phyloP scores from a whole-genome alignment of 2,329 filamentous ascomycete genomes.

The Ophiobolus disseminans region DNA sequence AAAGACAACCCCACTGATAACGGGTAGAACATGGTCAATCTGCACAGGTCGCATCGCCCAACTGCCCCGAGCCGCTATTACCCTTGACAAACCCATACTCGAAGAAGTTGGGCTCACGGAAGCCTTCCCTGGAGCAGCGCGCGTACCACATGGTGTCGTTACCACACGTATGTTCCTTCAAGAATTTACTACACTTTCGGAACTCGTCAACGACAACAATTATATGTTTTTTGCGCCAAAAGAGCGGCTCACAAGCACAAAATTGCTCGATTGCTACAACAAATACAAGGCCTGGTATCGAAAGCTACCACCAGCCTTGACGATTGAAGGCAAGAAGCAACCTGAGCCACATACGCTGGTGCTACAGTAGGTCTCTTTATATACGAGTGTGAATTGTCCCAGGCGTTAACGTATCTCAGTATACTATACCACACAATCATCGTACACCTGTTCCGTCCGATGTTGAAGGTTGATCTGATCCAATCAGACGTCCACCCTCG shows the following conservation, averaged over 20 bases:
- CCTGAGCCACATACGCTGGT: slow-evolving; percentile 77
- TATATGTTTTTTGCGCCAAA: slow-evolving; percentile 76
- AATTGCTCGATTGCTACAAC: slow-evolving; percentile 69
- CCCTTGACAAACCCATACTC: slow-evolving; percentile 54
- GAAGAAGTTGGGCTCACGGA: slow-evolving; percentile 64
- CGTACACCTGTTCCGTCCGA: slow-evolving; percentile 75
- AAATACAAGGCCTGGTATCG: slow-evolving; percentile 77
- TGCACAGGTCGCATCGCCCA: slow-evolving; percentile 57
- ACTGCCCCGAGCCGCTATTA: slow-evolving; percentile 57
- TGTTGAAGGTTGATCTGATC: slow-evolving; percentile 67
- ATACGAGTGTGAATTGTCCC: not conserved
- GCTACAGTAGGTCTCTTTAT: slow-evolving; percentile 67
- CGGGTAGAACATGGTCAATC: slow-evolving; percentile 53
- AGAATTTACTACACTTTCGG: slow-evolving; percentile 73
- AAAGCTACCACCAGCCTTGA: slow-evolving; percentile 68
- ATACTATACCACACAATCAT: slow-evolving; percentile 76
- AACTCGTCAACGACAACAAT: slow-evolving; percentile 74
- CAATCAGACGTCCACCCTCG: slow-evolving; percentile 69
- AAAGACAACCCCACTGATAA: slow-evolving; percentile 6
- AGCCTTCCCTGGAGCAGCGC: slow-evolving; percentile 15
- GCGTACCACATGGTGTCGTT: slow-evolving; percentile 20
- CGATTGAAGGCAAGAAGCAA: slow-evolving; percentile 56
- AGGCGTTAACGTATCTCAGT: slow-evolving; percentile 27
- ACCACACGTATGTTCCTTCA: slow-evolving; percentile 49
- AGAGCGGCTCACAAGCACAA: slow-evolving; percentile 67